Base-by-base conservation (phyloP, 225 moss, liverwort and hornwort species). In the Sphagnum tenellum region DNA sequence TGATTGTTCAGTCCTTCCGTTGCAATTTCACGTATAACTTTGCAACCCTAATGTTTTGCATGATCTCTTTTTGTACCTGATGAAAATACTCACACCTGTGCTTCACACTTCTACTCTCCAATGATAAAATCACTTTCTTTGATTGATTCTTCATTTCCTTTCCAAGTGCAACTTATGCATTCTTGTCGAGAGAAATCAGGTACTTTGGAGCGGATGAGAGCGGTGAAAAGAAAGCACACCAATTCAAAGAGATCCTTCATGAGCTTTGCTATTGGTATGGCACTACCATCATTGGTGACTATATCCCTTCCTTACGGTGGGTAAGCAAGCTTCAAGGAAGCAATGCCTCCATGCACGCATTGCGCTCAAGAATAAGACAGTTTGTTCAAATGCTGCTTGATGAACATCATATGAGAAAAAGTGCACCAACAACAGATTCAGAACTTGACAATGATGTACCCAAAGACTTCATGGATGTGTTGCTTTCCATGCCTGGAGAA, bases 201-300 rank as follows among this genome's bases (percentile, higher is more conserved):
- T 55, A 55, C 54, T 55, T 55, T 12, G 54, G 8, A 55, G 54
- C 67, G 61, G 4, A 58, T 70, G 3, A 70, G 12, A 5, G 63
- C 11, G 3, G 62, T 66, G 13, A 74, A 71, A n/a, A 66, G 71
- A 60, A 66, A 11, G 71, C 62, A 3, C 74, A 74, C 2, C 53
- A 76, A 3, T 76, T 79, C 64, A 67, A 72, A 61, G 57, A 73
- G 0, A 3, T 54, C 0, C 69, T 79, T 44, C 4, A 61, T 2
- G 70, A 76, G 61, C 47, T 64, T 0, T 72, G 67, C 63, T 67
- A 8, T 7, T 50, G 75, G 63, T 63, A 72, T 49, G 79, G 79
- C 8, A 4, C 69, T 12, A 72, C 70, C 61, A n/a, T 75, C 59
- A 0, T 66, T 3, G 72, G 79, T 6, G 79, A 79, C 49, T 79